phyloP scores from a whole-genome alignment of 768 basidiomycete genomes.

The Leccinum fibrillosum region DNA sequence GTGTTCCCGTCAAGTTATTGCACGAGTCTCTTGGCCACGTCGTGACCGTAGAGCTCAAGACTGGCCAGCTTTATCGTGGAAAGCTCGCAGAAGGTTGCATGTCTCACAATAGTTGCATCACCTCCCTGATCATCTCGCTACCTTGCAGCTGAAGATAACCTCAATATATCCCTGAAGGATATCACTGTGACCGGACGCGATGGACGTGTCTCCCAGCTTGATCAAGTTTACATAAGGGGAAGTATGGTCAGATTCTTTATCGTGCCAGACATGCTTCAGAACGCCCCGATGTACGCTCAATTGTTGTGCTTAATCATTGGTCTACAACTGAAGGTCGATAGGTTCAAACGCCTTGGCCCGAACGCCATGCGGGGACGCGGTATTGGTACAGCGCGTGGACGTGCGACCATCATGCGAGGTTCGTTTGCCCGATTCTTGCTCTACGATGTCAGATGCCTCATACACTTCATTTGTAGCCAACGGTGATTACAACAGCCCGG shows the following conservation, averaged over 20 bases:
- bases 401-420: slow-evolving; percentile 99
- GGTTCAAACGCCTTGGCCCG: slow-evolving; percentile 98
- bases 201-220: slow-evolving; percentile 96
- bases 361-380: slow-evolving; percentile 98
- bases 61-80: slow-evolving; percentile 94
- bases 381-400: slow-evolving; percentile 98
- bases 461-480: slow-evolving; percentile 54
- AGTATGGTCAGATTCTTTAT: slow-evolving; percentile 99
- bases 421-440: slow-evolving; percentile 28
- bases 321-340: slow-evolving; percentile 32
- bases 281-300: slow-evolving; percentile 88
- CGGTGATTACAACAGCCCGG: slow-evolving; percentile 42
- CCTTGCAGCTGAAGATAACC: slow-evolving; percentile 89
- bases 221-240: slow-evolving; percentile 98
- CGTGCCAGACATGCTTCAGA: slow-evolving; percentile 98
- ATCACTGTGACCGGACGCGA: slow-evolving; percentile 98
- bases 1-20: slow-evolving; percentile 93
- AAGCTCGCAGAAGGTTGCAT: slow-evolving; percentile 87
- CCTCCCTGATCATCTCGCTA: slow-evolving; percentile 17
- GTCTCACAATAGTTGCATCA: slow-evolving; percentile 2
- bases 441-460: slow-evolving; percentile 15
- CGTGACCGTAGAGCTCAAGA: slow-evolving; percentile 97
- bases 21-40: slow-evolving; percentile 96
- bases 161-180: slow-evolving; percentile 94
- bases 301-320: background rate